Base-by-base conservation (phyloP, 2,329 filamentous ascomycete species). In the Venturia asperata region DNA sequence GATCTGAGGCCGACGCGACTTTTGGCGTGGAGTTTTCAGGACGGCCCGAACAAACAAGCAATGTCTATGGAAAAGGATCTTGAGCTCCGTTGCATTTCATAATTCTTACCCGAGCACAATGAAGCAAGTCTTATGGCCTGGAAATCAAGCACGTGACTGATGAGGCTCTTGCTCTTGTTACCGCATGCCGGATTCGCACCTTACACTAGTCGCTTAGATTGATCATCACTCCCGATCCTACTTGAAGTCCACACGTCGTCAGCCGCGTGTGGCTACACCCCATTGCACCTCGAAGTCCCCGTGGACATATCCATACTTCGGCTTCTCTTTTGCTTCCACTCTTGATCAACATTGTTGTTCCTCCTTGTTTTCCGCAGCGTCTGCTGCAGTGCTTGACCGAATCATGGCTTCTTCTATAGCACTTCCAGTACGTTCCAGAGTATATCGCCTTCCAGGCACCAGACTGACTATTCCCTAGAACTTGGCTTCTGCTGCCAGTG, bases 401-500 rank as follows among this genome's bases (percentile, higher is more conserved):
- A 58, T 37, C 52, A 58, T 58, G 52, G 52, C 52, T 19, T 58
- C 52, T 37, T 56, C 27, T 21, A 37, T 58, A n/a, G 52, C 30
- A 58, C 30, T 58, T 37, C 52, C 52, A 37, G 52, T 58, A 58
- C 52, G 30, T 58, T 37, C 52, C 52, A 58, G 15, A 34, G 3
- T 58, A 58, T 27, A 37, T 58, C 17, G 27, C 30, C 52, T 15
- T 15, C 15, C 30, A 4, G 17, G 6, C 52, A n/a, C 17, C 30
- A 58, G 19, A 37, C 52, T 58, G 52, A 58, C 52, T 58, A n/a
- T 37, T 37, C 13, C 7, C 52, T 68, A 85, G 81, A 79, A 77
- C 67, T 72, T 82, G 62, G 74, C 74, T 58, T 72, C 73, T 66
- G 70, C 73, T 61, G 72, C 75, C 11, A 69, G 70, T 61, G 74